phyloP scores from a whole-genome alignment of 139 green algal species.

The Monoraphidium neglectum region DNA sequence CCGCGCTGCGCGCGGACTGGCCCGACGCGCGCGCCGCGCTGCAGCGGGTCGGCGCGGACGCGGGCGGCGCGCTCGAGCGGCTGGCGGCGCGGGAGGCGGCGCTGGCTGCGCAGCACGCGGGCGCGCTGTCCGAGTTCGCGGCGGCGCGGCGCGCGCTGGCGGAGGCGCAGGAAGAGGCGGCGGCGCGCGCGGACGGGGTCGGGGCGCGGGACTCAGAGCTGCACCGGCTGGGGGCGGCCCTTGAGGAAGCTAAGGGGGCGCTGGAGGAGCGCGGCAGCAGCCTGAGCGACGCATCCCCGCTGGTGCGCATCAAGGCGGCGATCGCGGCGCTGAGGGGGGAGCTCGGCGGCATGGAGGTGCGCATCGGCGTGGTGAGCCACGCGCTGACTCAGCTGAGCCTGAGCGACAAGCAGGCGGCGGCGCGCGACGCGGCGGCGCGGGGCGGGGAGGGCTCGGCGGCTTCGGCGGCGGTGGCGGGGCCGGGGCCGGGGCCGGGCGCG shows the following conservation, averaged over 20 bases:
- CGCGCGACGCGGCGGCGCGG: slow-evolving; percentile 27
- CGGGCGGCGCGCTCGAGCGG: slow-evolving; percentile 66
- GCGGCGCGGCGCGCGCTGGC: slow-evolving; percentile 37
- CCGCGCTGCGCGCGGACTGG: background rate
- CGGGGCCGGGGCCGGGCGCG: too few relatives aligned
- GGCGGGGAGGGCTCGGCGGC: background rate
- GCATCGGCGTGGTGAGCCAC: slow-evolving; percentile 65
- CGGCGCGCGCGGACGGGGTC: slow-evolving; percentile 45
- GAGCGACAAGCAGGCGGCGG: slow-evolving; percentile 41
- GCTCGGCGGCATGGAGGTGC: slow-evolving; percentile 70
- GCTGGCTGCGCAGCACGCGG: slow-evolving; percentile 72
- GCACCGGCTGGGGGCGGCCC: slow-evolving; percentile 57
- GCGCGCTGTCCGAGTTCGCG: slow-evolving; percentile 65
- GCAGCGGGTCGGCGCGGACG: slow-evolving; percentile 41
- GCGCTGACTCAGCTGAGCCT: slow-evolving; percentile 54
- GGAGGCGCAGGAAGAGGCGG: slow-evolving; percentile 45
- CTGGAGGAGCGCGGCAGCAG: slow-evolving; percentile 77
- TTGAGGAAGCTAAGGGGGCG: slow-evolving; percentile 64
- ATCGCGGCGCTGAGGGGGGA: slow-evolving; percentile 70
- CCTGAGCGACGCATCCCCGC: slow-evolving; percentile 75
- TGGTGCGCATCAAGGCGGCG: slow-evolving; percentile 73
- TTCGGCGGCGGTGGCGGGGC: background rate
- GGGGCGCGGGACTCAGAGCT: slow-evolving; percentile 71
- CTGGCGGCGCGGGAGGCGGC: slow-evolving; percentile 66
- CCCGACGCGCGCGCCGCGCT: slow-evolving; percentile 7